Evolutionary conservation across 2,329 filamentous ascomycete species (phyloP), one percentile per base, ranked within the genome.

Genomic region (Phaeosphaeria sp.): DNA sequence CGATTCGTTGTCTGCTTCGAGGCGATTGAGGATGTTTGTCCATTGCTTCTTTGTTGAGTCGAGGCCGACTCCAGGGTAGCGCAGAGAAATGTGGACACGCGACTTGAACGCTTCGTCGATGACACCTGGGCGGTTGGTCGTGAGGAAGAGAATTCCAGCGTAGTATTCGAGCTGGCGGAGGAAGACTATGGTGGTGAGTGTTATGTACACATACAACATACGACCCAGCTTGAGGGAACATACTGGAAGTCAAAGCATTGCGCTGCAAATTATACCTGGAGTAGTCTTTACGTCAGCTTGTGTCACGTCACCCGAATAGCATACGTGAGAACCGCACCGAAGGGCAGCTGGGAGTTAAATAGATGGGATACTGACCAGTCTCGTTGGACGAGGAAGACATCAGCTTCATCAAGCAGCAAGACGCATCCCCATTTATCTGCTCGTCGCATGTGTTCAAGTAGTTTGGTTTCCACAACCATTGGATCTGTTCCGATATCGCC

Each of bases 81-180:
- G 18, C 7, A 44, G 20, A 3, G 42, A 22, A 23, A 48, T 48
- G 15, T 48, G 46, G 10, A 48, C 25, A 33, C 46, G 46, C 0
- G 46, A 48, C 10, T 30, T 25, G 46, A 48, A 48, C 4, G 46
- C 46, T n/a, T 48, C 46, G n/a, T 48, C 46, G n/a, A 48, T n/a
- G 22, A 20, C 25, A n/a, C 46, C 46, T 18, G n/a, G 6, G 3
- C 46, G 46, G 18, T 49, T 49, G 7, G 46, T 33, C 1, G 46
- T 49, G 1, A 49, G 27, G 46, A 49, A 33, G 2, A 49, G n/a
- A 5, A 49, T 21, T 6, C 46, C 27, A 5, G 2, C 17, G 13
- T 49, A 49, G 46, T 49, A 49, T 21, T 49, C 46, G 17, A 49
- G 46, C 25, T 36, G 25, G 27, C 46, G 46, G 6, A 49, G 25